Base-by-base conservation (phyloP, 2,329 filamentous ascomycete species). In the Diaporthe helianthi region DNA sequence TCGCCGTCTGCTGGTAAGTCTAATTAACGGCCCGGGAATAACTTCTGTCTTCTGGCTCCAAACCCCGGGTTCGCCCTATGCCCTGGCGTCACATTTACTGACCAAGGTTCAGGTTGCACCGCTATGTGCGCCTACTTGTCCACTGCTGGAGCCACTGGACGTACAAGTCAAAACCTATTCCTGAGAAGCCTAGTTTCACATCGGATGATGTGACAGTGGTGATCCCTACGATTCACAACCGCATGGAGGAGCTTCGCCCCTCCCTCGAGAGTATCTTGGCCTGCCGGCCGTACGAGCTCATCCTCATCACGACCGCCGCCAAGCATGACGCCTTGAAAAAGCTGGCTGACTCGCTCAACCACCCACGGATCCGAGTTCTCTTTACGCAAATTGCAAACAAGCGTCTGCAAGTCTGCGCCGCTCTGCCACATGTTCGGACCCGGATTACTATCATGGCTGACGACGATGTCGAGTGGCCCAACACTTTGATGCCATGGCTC, bases 391-490 rank as follows among this genome's bases (percentile, higher is more conserved):
- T 97, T 77, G 94, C 95, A 74, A 98, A 98, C 83, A 98, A 98
- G 84, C 92, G 95, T 67, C 89, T 95, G 24, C 95, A 98, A 80
- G 94, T 98, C 78, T 97, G 93, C 79, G 89, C 93, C 77, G 95
- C 94, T 4, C 92, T 98, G 58, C 94, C 94, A 24, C 88, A 93
- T 74, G 93, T 98, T 69, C 86, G 84, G 73, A 98, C 95, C 0
- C 83, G 86, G 64, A 94, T 98, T 77, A 97, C 93, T 46, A 88
- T 98, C 75, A 93, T 98, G 83, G 94, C 94, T 31, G 95, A 98
- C 78, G 95, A 98, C 80, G 95, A 98, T 79, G 95, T 98, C 72
- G 94, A 92, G 75, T 97, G 95, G 92, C 94, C 94, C 4, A 84
- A 86, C 19, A 96, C 92, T 51, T 88, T 97, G 72, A 87, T 97